Conservation (phyloP, 2,329 filamentous ascomycete species). For the Lizonia empirigonia region DNA sequence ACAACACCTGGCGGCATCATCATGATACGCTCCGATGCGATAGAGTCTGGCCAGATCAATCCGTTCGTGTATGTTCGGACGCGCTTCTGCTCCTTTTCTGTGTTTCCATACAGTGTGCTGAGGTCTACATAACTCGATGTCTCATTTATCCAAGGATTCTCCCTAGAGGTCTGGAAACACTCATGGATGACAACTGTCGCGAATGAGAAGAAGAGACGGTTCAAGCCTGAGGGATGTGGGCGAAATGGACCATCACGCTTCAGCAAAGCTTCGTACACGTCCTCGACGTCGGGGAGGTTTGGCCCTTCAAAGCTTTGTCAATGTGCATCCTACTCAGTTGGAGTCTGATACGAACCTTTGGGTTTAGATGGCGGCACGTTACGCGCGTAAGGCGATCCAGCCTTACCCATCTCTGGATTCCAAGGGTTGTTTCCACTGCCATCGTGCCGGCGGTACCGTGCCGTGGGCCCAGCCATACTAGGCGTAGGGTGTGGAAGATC, state of each 20-base stretch:
- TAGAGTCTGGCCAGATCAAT: conserved; percentile 70
- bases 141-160: conserved; percentile 65
- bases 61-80: conserved; percentile 70
- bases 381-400: conserved; percentile 60
- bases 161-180: conserved; percentile 67
- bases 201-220: conserved; percentile 73
- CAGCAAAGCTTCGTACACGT: conserved; percentile 67
- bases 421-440: conserved; percentile 56
- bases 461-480: conserved; percentile 54
- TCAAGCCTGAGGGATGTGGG: conserved; percentile 71
- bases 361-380: conserved; percentile 62
- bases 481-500: conserved; percentile 59
- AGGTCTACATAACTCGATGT: conserved; percentile 78
- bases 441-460: conserved; percentile 50
- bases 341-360: conserved; percentile 46
- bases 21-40: conserved; percentile 67
- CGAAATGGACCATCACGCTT: conserved; percentile 63
- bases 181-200: conserved; percentile 68
- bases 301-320: conserved; percentile 40
- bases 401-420: conserved; percentile 59
- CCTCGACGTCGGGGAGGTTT: conserved; percentile 66
- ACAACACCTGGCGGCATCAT: conserved; percentile 72
- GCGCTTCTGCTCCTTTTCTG: conserved; percentile 66
- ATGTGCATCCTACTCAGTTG: conserved; percentile 45
- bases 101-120: conserved; percentile 71